Evolutionary conservation across 176 grass and related monocot genomes (phyloP).

Genomic region (Echinochloa phyllopogon): DNA sequence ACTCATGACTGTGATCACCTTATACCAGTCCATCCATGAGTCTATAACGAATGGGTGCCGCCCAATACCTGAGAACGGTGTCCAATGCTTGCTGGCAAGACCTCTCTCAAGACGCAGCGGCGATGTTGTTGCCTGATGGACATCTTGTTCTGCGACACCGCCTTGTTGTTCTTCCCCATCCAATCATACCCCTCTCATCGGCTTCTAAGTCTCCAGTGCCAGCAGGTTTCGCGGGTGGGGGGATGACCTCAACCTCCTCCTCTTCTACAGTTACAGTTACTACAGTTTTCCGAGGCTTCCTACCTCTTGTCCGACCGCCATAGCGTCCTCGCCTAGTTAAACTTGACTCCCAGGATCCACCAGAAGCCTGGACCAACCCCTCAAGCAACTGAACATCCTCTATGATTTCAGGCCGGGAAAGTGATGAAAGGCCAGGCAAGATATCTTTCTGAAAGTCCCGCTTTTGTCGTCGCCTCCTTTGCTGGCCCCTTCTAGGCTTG

Average conservation of each 20-base stretch:
- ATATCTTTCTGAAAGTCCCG: constrained; percentile 90
- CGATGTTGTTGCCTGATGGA: constrained; percentile 42
- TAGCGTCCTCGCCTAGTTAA: constrained; percentile 45
- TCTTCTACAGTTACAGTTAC: constrained; percentile 20
- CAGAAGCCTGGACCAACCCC: constrained; percentile 67
- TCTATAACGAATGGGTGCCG: constrained; percentile 26
- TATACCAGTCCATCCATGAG: constrained; percentile 42
- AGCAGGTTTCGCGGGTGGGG: constrained; percentile 44
- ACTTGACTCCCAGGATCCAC: constrained; percentile 56
- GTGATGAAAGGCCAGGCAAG: constrained; percentile 70
- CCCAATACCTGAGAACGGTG: constrained; percentile 5
- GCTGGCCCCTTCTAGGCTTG: constrained; percentile 64
- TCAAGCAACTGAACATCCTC: constrained; percentile 84
- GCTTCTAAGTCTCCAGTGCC: constrained; percentile 46
- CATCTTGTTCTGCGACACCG: constrained; percentile 78
- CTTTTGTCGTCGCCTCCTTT: constrained; percentile 75
- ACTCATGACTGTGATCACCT: constrained; percentile 42
- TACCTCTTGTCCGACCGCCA: constrained; percentile 51
- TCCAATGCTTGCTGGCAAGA: constrained; percentile 29
- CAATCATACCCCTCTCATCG: constrained; percentile 66
- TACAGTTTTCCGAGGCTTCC: constrained; percentile 48
- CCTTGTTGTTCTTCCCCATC: constrained; percentile 86
- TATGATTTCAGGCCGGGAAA: constrained; percentile 79
- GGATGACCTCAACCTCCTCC: constrained; percentile 35
- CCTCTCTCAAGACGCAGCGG: constrained; percentile 45